Base-by-base conservation (phyloP, 208 protist species). In the Leishmania gerbilli region DNA sequence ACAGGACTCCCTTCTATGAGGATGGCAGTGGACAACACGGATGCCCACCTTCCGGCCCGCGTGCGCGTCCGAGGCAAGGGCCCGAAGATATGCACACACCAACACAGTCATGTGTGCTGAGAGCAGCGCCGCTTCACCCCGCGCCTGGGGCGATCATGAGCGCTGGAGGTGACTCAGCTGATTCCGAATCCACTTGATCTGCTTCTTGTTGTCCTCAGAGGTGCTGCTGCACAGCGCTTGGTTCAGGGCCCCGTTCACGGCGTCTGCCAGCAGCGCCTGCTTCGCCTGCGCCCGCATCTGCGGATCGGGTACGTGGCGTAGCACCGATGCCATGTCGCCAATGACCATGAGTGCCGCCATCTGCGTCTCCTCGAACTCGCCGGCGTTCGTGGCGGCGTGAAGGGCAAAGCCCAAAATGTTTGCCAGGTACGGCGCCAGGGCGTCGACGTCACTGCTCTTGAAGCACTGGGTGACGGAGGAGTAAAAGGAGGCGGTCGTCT, bases 401-500 rank as follows among this genome's bases (percentile, higher is more conserved):
- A 96, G 85, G 27, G 90, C 84, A 58, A 98, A 96, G 77, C 80
- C 69, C 47, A 97, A 80, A n/a, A 97, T 92, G 27, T 85, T 76
- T 55, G 87, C 81, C 34, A 98, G 71, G 87, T 96, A 95, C 27
- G 90, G 92, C 45, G 81, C 84, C 19, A 97, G 74, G 1, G 72
- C 83, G 49, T 79, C 79, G 17, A 86, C 80, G 24, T 88, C 88
- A 64, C 42, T 77, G 67, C 78, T 87, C 77, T 93, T 90, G 78
- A 95, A 96, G 80, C 93, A 89, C 85, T 98, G 93, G 45, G 93
- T 91, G 64, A 98, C 88, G 75, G 87, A 84, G 21, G 93, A 94
- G 86, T 96, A 97, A 71, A 96, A 89, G 34, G 79, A 86, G 62
- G 85, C 78, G 31, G 91, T 91, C 76, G 83, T 87, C 79, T 97